A percentile compares a stretch with the other conserved stretches of the same genome.
These are phyloP conservation scores for Clitopilus hobsonii DNA, from an alignment of 768 basidiomycete genomes.

Conservation along the genomic window DNA sequence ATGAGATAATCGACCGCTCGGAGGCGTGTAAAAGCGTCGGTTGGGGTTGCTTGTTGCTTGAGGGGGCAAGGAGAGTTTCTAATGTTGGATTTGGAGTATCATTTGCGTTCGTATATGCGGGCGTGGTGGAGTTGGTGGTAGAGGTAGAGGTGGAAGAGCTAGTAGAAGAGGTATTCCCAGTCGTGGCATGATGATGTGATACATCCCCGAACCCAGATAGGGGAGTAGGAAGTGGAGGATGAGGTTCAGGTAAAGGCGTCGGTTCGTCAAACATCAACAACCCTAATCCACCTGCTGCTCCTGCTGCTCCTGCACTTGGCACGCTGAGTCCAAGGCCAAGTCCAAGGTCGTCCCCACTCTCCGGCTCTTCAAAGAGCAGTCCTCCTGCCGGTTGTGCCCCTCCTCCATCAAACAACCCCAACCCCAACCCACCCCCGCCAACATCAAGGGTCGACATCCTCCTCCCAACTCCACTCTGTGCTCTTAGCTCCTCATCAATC, in stretches of 20 bases:
- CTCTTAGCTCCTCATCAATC: neutral
- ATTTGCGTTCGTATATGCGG: too few species aligned
- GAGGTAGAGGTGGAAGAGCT: too few species aligned
- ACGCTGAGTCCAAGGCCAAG: neutral
- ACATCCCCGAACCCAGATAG: too few species aligned
- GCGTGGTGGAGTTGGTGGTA: neutral
- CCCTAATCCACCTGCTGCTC: neutral
- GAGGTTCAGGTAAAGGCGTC: neutral
- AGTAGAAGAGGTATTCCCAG: too few species aligned
- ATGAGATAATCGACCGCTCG: slow-evolving; percentile 39
- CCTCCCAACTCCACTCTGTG: too few species aligned
- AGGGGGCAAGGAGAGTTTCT: too few species aligned
- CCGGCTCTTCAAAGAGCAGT: neutral
- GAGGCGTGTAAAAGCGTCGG: slow-evolving; percentile 31
- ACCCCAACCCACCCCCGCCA: neutral
- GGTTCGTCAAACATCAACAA: neutral
- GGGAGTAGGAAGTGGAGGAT: too few species aligned
- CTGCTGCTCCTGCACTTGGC: too few species aligned
- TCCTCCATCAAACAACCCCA: neutral
- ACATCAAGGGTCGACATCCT: neutral
- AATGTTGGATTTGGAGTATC: too few species aligned
- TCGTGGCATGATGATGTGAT: too few species aligned
- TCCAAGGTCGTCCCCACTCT: neutral
- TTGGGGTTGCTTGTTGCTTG: neutral
- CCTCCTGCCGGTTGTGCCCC: neutral